A percentile compares a stretch with the other conserved stretches of the same genome.
These are phyloP conservation scores for Sugiyamaella boreocaroliniensis DNA, from an alignment of 805 yeast species.

Conservation along the genomic window DNA sequence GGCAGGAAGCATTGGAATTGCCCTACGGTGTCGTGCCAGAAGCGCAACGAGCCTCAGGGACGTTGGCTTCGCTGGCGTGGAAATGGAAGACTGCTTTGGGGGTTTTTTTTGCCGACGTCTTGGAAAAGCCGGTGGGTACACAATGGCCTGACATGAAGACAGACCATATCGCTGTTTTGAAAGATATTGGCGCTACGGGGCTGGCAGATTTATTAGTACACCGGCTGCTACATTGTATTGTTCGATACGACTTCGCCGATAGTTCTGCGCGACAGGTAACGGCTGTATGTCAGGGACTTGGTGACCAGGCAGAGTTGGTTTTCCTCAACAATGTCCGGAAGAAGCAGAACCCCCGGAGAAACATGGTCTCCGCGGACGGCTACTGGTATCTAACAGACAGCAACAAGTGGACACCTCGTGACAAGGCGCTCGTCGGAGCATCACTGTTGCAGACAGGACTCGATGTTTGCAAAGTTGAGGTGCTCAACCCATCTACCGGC, in stretches of 20 bases:
- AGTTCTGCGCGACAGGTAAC: not conserved
- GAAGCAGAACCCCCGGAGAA: not conserved
- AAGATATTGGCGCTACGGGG: not conserved
- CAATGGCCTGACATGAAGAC: not conserved
- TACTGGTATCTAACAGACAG: not conserved
- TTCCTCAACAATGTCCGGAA: not conserved
- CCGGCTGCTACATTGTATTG: constrained; percentile 27
- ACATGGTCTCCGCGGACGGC: not conserved
- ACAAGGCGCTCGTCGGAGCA: constrained; percentile 69
- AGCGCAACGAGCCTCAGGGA: not conserved
- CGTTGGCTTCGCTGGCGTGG: constrained; percentile 48
- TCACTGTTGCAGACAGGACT: constrained; percentile 62
- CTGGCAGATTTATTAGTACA: not conserved
- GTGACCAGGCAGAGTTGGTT: not conserved
- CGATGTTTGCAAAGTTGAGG: constrained; percentile 72
- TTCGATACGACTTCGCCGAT: not conserved
- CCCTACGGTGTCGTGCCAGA: not conserved
- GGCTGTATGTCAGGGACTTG: not conserved
- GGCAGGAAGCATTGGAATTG: constrained; percentile 62
- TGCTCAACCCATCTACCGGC: constrained; percentile 66
- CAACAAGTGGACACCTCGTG: constrained; percentile 44
- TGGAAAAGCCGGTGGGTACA: not conserved
- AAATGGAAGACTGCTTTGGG: constrained; percentile 41
- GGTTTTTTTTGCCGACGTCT: not conserved
- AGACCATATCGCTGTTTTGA: not conserved